Evolutionary conservation across 345 rosid species (phyloP).

Genomic region (Boechera retrofracta): DNA sequence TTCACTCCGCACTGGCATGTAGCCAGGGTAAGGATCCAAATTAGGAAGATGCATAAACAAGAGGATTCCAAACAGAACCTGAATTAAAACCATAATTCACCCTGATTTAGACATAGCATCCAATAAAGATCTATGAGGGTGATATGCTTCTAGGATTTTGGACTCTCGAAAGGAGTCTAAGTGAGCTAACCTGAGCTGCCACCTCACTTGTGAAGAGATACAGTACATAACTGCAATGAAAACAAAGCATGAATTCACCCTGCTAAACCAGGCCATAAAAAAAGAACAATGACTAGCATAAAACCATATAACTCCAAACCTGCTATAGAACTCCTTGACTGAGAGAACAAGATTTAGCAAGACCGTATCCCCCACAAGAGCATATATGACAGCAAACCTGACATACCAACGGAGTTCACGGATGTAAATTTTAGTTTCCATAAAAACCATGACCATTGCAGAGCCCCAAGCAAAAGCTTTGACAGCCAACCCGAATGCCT

Average conservation of each 20-base stretch:
- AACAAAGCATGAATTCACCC: constrained; percentile 43
- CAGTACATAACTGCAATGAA: constrained; percentile 66
- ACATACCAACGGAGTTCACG: constrained; percentile 89
- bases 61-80: constrained; percentile 89
- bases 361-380: constrained; percentile 84
- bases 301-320: constrained; percentile 48
- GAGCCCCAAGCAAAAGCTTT: constrained; percentile 88
- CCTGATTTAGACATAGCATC: constrained; percentile 26
- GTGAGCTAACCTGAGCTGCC: constrained; percentile 73
- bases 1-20: constrained; percentile 65
- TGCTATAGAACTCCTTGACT: constrained; percentile 65
- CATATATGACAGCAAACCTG: constrained; percentile 81
- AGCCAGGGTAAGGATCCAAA: constrained; percentile 96
- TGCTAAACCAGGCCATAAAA: constrained; percentile 17
- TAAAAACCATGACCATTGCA: constrained; percentile 64
- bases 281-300: constrained; percentile 11
- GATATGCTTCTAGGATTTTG: constrained; percentile 7
- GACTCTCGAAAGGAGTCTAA: constrained; percentile 30
- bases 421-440: constrained; percentile 87
- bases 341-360: constrained; percentile 81
- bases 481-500: constrained; percentile 71
- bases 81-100: constrained; percentile 35
- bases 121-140: background rate
- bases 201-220: constrained; percentile 85
- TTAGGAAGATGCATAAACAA: constrained; percentile 73